Conservation (phyloP, 108 stramenopile genomes). For the Ochromonas danica region DNA sequence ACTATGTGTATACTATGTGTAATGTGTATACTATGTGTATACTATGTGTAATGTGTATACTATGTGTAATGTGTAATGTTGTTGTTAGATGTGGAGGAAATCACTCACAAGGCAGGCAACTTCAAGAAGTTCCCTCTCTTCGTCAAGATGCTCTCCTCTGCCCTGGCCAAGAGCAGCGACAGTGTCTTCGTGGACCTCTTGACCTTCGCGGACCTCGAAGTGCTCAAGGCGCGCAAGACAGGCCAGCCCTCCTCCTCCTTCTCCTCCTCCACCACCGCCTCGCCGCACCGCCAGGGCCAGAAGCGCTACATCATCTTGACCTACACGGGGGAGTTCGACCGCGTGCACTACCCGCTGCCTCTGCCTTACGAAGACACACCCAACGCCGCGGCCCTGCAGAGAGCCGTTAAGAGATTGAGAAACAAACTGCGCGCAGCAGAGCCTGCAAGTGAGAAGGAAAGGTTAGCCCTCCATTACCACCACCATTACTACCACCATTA, state of each 20-base stretch:
- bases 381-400: conserved; percentile 28
- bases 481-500: too few relatives aligned
- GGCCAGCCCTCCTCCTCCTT: not conserved
- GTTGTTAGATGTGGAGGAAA: conserved; percentile 56
- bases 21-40: too few relatives aligned
- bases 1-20: too few relatives aligned
- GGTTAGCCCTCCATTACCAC: too few relatives aligned
- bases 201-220: conserved; percentile 52
- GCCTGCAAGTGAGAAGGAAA: not conserved
- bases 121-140: conserved; percentile 61
- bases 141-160: conserved; percentile 58
- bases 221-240: not conserved
- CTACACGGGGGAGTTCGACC: conserved; percentile 59
- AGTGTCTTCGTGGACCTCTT: conserved; percentile 56
- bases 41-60: too few relatives aligned
- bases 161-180: conserved; percentile 39
- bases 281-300: not conserved
- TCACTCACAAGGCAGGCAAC: conserved; percentile 61
- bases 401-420: conserved; percentile 35
- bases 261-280: not conserved
- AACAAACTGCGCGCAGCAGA: conserved; percentile 23
- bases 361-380: conserved; percentile 47
- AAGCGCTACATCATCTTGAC: conserved; percentile 59
- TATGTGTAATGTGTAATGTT: too few relatives aligned
- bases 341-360: conserved; percentile 65